Percentiles rank a stretch among this genome's conserved stretches.
phyloP scores from a whole-genome alignment of 192 early-diverging fungal genomes.

The Mortierella hygrophila region DNA sequence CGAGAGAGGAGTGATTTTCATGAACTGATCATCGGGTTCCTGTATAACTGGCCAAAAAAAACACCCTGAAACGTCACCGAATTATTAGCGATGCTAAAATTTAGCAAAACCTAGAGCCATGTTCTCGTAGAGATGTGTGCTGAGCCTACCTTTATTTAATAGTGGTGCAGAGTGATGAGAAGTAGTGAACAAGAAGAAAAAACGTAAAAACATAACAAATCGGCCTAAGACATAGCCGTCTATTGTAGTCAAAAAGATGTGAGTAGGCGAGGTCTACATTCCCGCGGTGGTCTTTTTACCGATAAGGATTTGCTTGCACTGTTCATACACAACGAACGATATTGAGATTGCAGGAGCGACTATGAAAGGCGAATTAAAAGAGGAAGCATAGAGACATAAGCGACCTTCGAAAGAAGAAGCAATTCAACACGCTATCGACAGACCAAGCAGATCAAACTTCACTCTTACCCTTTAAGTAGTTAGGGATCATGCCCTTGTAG shows the following conservation, averaged over 20 bases:
- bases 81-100: too few species aligned
- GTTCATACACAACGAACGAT: slow-evolving; percentile 86
- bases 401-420: not conserved
- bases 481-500: slow-evolving; percentile 85
- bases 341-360: slow-evolving; percentile 87
- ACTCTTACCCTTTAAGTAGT: slow-evolving; percentile 77
- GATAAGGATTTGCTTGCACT: slow-evolving; percentile 76
- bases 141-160: not conserved
- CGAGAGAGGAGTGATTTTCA: not conserved
- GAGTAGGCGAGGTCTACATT: slow-evolving; percentile 30
- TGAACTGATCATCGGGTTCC: not conserved
- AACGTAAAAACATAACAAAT: not conserved
- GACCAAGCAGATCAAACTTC: not conserved
- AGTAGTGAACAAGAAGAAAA: not conserved
- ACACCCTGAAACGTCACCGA: too few species aligned
- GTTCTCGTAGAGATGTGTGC: too few species aligned
- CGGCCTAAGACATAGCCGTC: not conserved
- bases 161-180: not conserved
- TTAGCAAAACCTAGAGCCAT: not conserved
- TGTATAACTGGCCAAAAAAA: too few species aligned
- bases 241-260: not conserved
- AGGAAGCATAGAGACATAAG: not conserved
- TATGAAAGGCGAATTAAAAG: not conserved
- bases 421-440: not conserved
- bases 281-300: slow-evolving; percentile 54